These are phyloP conservation scores for Penicillium hesseltinei DNA, from an alignment of 2,329 filamentous ascomycete species.

Conservation along the genomic window DNA sequence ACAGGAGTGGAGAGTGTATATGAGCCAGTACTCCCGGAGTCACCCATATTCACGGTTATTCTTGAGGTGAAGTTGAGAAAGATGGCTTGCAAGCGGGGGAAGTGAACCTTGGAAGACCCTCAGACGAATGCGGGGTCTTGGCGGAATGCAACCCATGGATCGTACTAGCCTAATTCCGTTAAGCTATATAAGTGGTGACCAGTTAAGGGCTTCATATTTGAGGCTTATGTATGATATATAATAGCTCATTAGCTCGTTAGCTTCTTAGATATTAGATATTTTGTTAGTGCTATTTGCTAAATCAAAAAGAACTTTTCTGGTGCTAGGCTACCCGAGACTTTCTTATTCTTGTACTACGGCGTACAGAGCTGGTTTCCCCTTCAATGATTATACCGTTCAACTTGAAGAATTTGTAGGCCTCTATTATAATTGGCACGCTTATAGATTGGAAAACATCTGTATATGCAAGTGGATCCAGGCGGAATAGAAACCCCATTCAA, in stretches of 20 bases:
- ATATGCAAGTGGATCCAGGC: slow-evolving; percentile 13
- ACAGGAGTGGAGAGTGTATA: slow-evolving; percentile 14
- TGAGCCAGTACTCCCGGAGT: slow-evolving; percentile 27
- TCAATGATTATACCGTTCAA: background rate
- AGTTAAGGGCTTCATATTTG: background rate
- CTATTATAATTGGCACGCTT: background rate
- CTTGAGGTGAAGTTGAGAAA: slow-evolving; percentile 3
- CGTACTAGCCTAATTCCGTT: slow-evolving; percentile 1
- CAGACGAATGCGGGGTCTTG: slow-evolving; percentile 20
- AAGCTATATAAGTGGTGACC: background rate
- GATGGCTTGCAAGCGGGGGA: background rate
- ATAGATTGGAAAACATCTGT: background rate
- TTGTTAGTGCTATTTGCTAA: background rate
- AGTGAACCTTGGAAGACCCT: slow-evolving; percentile 1
- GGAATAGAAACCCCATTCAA: slow-evolving; percentile 1
- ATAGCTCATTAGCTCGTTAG: background rate
- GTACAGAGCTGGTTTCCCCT: background rate
- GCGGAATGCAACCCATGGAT: slow-evolving; percentile 3
- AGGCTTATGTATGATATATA: background rate
- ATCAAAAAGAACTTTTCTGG: background rate
- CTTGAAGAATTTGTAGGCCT: background rate
- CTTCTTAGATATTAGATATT: too few relatives aligned
- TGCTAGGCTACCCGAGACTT: background rate
- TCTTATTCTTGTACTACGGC: background rate
- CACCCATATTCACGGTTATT: slow-evolving; percentile 31